Base-by-base conservation (phyloP, 257 asterid species). In the Henckelia pumila region DNA sequence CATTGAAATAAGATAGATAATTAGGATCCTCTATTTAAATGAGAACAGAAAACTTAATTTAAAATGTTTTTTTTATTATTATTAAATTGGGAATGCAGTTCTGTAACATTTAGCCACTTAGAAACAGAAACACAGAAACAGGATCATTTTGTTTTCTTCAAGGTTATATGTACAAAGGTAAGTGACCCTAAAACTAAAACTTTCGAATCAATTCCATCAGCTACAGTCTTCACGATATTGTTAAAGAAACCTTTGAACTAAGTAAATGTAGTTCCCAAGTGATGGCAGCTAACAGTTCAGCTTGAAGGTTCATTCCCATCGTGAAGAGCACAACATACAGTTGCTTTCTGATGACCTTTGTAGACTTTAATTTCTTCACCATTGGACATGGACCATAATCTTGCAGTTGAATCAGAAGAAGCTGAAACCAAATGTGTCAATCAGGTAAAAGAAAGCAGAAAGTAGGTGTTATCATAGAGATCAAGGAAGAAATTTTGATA, bases 261-360 rank as follows among this genome's bases (percentile, higher is more conserved):
- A 13, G 53, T 47, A 47, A 47, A 16, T 14, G 1, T 1, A 13
- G 19, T 47, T 40, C 50, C 53, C 20, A 47, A 14, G 19, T 16
- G 20, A 47, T 14, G 53, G 53, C 8, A 6, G 55, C 17, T 16
- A 1, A 32, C 35, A 1, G 50, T 60, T 79, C 75, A 64, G 68
- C 79, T 68, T 2, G 84, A 73, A 25, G 91, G 86, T 66, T 88
- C 97, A 1, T 95, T 87, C 25, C 99, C 99, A 62, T 93, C 99
- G 62, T 90, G 94, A 70, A 90, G 92, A 75, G 99, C 99, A 76
- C 99, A 93, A 35, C 96, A 90, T 17, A 93, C 91, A 4, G 95
- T 90, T 57, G 97, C 99, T 75, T 93, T 90, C 66, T 86, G 96
- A 84, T 90, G 99, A 53, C 99, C 95, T 77, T 78, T 82, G 78